Percentiles rank a stretch among this genome's conserved stretches.
Conservation (phyloP, 345 rosid genomes). For the Turritis glabra region DNA sequence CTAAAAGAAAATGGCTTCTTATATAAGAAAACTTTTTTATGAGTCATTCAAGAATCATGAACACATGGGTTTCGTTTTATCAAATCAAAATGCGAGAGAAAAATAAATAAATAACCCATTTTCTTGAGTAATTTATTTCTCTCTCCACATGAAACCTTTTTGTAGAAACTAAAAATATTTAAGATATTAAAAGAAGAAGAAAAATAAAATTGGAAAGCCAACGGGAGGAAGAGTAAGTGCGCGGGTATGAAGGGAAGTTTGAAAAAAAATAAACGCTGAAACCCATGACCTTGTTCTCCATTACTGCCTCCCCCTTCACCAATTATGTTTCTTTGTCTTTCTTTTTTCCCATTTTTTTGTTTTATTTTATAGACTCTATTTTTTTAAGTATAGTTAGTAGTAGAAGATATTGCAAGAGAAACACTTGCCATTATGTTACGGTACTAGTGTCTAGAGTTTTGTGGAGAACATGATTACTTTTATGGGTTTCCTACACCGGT, state of each 20-base stretch:
- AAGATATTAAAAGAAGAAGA: not conserved
- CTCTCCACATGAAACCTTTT: conserved; percentile 26
- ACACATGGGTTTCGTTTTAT: conserved; percentile 25
- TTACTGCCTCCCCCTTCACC: conserved; percentile 19
- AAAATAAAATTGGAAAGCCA: conserved; percentile 35
- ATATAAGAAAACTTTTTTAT: not conserved
- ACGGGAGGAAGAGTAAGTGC: conserved; percentile 58
- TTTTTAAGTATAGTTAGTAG: not conserved
- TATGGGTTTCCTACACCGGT: conserved; percentile 22
- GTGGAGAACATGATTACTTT: conserved; percentile 38
- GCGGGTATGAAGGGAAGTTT: conserved; percentile 61
- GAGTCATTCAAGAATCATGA: conserved; percentile 24
- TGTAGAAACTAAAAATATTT: not conserved
- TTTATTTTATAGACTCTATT: not conserved
- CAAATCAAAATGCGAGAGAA: conserved; percentile 1
- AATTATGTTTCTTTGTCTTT: conserved; percentile 15
- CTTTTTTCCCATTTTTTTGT: not conserved
- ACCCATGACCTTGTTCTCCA: conserved; percentile 45
- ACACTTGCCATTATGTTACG: conserved; percentile 33
- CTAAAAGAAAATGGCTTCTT: conserved; percentile 8
- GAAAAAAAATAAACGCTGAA: conserved; percentile 57
- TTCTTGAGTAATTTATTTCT: not conserved
- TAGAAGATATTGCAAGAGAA: not conserved
- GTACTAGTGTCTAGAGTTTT: conserved; percentile 30
- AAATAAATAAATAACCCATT: not conserved